Evolutionary conservation across 2,329 filamentous ascomycete species (phyloP).

Genomic region (Ascochyta clinopodiicola): DNA sequence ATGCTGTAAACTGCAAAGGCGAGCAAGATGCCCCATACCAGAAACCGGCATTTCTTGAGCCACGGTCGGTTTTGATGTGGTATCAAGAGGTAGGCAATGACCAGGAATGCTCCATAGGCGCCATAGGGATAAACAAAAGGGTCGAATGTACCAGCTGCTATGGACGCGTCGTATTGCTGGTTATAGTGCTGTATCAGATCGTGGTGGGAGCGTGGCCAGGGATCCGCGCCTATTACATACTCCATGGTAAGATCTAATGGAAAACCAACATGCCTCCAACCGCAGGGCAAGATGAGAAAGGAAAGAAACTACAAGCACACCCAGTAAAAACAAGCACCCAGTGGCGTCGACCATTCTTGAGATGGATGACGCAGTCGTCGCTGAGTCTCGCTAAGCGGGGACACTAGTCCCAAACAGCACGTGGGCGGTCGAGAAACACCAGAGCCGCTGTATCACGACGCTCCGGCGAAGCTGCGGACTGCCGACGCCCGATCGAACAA

Average conservation of each 20-base stretch:
- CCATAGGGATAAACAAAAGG: constrained; percentile 56
- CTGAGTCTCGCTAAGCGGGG: constrained; percentile 25
- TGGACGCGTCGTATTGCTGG: constrained; percentile 48
- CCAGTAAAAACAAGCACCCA: constrained; percentile 17
- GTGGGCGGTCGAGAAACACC: constrained; percentile 39
- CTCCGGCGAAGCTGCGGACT: constrained; percentile 13
- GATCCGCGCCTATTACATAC: constrained; percentile 8
- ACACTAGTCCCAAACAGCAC: constrained; percentile 23
- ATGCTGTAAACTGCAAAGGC: constrained; percentile 54
- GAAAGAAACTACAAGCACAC: not conserved
- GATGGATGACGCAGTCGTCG: constrained; percentile 40
- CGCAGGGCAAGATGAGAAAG: constrained; percentile 6
- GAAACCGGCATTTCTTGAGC: constrained; percentile 52
- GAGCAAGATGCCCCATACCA: constrained; percentile 54
- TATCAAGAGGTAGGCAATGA: constrained; percentile 60
- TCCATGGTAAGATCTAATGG: not conserved
- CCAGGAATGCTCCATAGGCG: constrained; percentile 46
- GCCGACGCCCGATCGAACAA: not conserved
- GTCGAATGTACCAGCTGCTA: constrained; percentile 48
- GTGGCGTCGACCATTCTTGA: constrained; percentile 21
- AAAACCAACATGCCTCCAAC: not conserved
- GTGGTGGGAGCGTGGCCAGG: constrained; percentile 43
- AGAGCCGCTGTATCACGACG: constrained; percentile 43
- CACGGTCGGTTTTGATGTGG: constrained; percentile 53
- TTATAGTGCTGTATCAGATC: constrained; percentile 48